Conservation (phyloP, 2,329 filamentous ascomycete species). For the Stagonosporopsis chrysanthemi region DNA sequence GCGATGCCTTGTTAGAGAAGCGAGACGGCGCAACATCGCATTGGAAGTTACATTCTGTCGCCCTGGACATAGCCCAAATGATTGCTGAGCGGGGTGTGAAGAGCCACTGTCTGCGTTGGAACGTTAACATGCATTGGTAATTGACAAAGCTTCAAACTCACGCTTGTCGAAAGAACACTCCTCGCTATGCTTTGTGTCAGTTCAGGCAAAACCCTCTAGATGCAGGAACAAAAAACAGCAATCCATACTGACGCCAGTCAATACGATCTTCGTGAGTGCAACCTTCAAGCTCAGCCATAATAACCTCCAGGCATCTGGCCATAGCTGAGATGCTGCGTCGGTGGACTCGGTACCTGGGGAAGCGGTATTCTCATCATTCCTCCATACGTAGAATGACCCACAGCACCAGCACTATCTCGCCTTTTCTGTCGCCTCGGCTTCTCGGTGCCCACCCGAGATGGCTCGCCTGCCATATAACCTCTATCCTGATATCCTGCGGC, state of each 20-base stretch:
- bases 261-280: slow-evolving; percentile 21
- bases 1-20: not conserved
- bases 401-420: slow-evolving; percentile 38
- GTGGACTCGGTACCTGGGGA: slow-evolving; percentile 45
- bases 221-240: not conserved
- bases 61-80: not conserved
- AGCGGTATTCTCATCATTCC: slow-evolving; percentile 42
- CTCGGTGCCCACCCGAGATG: slow-evolving; percentile 34
- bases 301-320: slow-evolving; percentile 34
- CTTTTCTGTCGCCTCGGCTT: slow-evolving; percentile 48
- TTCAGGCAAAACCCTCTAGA: slow-evolving; percentile 17
- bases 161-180: slow-evolving; percentile 19
- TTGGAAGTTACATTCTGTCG: no score
- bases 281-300: slow-evolving; percentile 16
- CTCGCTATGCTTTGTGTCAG: slow-evolving; percentile 38
- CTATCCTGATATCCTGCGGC: slow-evolving; percentile 48
- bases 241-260: slow-evolving; percentile 1
- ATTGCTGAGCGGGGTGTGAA: not conserved
- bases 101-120: not conserved
- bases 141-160: not conserved
- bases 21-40: not conserved
- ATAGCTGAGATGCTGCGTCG: slow-evolving; percentile 40
- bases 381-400: slow-evolving; percentile 26
- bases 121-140: not conserved
- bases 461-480: slow-evolving; percentile 37